Evolutionary conservation across 257 asterid genomes (phyloP), one percentile per base, ranked within the genome.

Genomic region (Solanum chmielewskii): DNA sequence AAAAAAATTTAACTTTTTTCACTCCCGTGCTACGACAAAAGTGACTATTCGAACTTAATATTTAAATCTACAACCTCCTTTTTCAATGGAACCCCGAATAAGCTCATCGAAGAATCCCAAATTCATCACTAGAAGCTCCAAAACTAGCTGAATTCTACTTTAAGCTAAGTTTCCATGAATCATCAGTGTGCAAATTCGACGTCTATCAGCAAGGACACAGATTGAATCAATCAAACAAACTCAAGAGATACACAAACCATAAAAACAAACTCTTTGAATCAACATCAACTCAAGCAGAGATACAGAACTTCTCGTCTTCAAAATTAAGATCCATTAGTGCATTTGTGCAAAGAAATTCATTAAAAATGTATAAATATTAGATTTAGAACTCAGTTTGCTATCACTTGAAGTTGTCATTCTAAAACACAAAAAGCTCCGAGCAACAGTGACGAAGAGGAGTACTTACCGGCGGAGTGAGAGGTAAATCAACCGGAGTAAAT

Each of bases 401-500:
- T 70, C 44, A 29, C 49, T 66, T 59, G 25, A 83, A 33, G 71
- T 66, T 23, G 6, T 52, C 29, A 7, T n/a, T 83, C 70, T 49
- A 52, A 52, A 52, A 52, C 60, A 52, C 60, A 52, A 52, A 52
- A 52, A 52, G 23, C 23, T 33, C 27, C 14, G 33, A 82, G 27
- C 33, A 33, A 13, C 31, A 49, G 44, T 18, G 60, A 85, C 78
- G 47, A 85, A 31, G 41, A 41, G 39, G 27, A 13, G 62, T 4
- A 87, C 89, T 87, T 83, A 83, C 92, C 78, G 86, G 56, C 16
- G 83, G 42, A 85, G 85, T 44, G 6, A 37, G 45, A 52, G 80
- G 91, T 73, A 77, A 44, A 59, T 87, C 44, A 14, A 87, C 87
- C 45, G 56, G 74, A 59, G 45, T 41, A 37, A 83, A 37, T 21